phyloP scores from a whole-genome alignment of 2,329 filamentous ascomycete species.

The Microcyclospora pomicola region DNA sequence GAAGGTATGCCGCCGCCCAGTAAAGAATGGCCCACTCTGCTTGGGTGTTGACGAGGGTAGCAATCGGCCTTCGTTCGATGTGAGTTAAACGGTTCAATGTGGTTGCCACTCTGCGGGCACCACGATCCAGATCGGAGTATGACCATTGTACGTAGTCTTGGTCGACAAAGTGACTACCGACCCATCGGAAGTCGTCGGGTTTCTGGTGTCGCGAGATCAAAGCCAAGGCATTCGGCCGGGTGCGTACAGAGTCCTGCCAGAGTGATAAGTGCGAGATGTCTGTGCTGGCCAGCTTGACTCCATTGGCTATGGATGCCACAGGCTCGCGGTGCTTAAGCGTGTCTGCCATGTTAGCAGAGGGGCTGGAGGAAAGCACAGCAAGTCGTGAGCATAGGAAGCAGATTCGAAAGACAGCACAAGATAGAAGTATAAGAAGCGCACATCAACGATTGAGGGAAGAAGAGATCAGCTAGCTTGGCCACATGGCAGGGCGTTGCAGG shows the following conservation, averaged over 20 bases:
- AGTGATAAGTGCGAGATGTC: slow-evolving; percentile 18
- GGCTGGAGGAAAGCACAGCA: too few species aligned
- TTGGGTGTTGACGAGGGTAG: slow-evolving; percentile 19
- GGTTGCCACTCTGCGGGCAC: slow-evolving; percentile 18
- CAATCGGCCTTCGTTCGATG: slow-evolving; percentile 19
- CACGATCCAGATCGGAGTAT: slow-evolving; percentile 20
- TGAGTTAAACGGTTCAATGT: slow-evolving; percentile 17
- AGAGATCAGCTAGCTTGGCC: too few species aligned
- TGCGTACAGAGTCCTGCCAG: slow-evolving; percentile 19
- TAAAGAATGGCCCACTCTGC: slow-evolving; percentile 23
- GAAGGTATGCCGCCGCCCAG: slow-evolving; percentile 21
- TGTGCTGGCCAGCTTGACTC: slow-evolving; percentile 12
- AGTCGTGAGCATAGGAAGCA: too few species aligned
- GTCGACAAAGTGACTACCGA: slow-evolving; percentile 16
- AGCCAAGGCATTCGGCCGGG: slow-evolving; percentile 17
- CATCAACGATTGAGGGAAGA: too few species aligned
- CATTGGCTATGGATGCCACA: slow-evolving; percentile 14
- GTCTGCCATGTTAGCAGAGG: too few species aligned
- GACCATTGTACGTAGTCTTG: slow-evolving; percentile 18
- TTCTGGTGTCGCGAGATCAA: slow-evolving; percentile 20
- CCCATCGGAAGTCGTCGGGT: slow-evolving; percentile 17
- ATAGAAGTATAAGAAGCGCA: too few species aligned
- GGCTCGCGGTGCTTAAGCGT: too few species aligned
- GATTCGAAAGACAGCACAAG: too few species aligned
- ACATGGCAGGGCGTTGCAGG: too few species aligned